Evolutionary conservation across 1,139 yeast genomes (phyloP).

Genomic region (Saccharomyces hybrid): DNA sequence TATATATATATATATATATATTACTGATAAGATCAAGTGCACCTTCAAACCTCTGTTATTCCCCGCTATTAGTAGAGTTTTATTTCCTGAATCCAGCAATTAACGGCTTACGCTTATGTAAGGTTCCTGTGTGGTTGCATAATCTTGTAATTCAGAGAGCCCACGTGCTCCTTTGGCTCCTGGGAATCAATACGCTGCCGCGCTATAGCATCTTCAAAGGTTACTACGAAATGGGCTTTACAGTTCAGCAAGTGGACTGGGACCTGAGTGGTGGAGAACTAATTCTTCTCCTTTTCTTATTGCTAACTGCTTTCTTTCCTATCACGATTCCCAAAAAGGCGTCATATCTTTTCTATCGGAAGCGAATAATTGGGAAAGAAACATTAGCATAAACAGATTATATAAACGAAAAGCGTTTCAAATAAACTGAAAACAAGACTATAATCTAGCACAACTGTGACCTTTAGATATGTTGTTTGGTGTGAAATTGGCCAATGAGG

Average conservation of each 20-base stretch:
- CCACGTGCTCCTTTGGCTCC: neutral
- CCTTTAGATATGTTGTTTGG: constrained; percentile 70
- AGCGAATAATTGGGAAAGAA: neutral
- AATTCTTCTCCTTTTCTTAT: neutral
- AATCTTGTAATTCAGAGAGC: neutral
- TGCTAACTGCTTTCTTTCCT: neutral
- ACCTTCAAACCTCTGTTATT: neutral
- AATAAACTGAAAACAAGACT: neutral
- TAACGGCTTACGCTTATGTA: neutral
- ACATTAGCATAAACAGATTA: neutral
- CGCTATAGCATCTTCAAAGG: neutral
- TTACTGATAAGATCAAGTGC: neutral
- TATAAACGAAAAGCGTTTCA: neutral
- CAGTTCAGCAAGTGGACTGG: neutral
- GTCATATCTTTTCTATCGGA: neutral
- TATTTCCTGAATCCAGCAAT: neutral
- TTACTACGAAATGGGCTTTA: neutral
- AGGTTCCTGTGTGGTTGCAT: neutral
- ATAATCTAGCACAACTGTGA: neutral
- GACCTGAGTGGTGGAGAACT: neutral
- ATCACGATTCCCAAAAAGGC: neutral
- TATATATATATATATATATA: too few relatives aligned
- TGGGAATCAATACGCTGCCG: neutral
- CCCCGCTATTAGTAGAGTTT: neutral
- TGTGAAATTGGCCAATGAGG: constrained; percentile 70